These are phyloP conservation scores for Penicillium salamii DNA, from an alignment of 495 filamentous ascomycete species.

Conservation along the genomic window DNA sequence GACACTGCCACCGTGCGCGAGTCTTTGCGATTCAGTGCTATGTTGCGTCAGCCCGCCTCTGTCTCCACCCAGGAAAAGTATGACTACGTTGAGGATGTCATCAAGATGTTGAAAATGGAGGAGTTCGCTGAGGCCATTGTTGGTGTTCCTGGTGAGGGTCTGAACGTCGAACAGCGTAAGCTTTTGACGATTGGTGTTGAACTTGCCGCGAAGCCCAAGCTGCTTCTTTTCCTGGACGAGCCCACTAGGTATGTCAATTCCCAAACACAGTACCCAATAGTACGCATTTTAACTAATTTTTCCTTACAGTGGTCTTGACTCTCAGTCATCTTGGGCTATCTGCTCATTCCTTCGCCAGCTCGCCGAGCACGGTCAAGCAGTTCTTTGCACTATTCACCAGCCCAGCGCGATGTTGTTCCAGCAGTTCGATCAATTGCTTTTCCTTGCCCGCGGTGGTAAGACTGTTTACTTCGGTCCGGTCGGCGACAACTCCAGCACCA, in stretches of 20 bases:
- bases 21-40: conserved; percentile 76
- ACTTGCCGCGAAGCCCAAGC: conserved; percentile 78
- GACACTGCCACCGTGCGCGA: conserved; percentile 82
- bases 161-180: conserved; percentile 92
- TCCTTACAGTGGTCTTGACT: conserved; percentile 69
- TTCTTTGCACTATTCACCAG: conserved; percentile 94
- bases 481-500: conserved; percentile 65
- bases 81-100: conserved; percentile 49
- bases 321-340: conserved; percentile 81
- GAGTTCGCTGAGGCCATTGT: conserved; percentile 42
- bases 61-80: conserved; percentile 41
- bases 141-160: conserved; percentile 48
- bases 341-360: conserved; percentile 74
- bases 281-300: conserved; percentile 3
- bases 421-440: conserved; percentile 82
- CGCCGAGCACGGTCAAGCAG: conserved; percentile 81
- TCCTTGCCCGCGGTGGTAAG: conserved; percentile 72
- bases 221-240: conserved; percentile 89
- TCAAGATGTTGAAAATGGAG: conserved; percentile 47
- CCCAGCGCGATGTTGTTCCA: conserved; percentile 90
- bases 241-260: conserved; percentile 51
- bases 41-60: conserved; percentile 71
- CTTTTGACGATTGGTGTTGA: conserved; percentile 88
- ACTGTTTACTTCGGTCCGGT: conserved; percentile 89
- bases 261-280: background rate